Evolutionary conservation across 192 early-diverging fungal species (phyloP).

Genomic region (Haplosporangium gracile): DNA sequence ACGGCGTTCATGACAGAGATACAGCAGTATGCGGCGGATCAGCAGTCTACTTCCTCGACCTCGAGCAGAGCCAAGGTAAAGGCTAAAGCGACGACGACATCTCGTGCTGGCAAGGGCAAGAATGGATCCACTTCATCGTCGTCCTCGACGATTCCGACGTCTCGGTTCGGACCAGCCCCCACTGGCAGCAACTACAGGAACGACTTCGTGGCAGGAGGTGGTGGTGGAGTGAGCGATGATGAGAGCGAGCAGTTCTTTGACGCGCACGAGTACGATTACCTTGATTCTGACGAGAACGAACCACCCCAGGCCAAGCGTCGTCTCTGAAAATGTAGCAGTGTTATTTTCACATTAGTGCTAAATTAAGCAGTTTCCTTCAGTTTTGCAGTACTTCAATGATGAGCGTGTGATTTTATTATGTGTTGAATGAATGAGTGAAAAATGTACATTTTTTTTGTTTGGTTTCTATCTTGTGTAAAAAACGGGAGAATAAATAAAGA

Average conservation of each 20-base stretch:
- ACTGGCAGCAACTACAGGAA: neutral
- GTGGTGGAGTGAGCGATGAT: conserved; percentile 27
- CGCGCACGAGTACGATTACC: conserved; percentile 26
- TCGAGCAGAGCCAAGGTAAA: too few relatives aligned
- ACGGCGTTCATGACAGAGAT: too few relatives aligned
- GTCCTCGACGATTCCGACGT: neutral
- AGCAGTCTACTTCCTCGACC: too few relatives aligned
- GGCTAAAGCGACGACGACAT: neutral
- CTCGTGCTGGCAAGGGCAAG: neutral
- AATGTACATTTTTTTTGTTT: conserved; percentile 3
- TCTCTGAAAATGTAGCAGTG: neutral
- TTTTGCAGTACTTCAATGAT: neutral
- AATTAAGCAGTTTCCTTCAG: neutral
- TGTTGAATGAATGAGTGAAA: neutral
- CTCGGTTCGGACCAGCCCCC: neutral
- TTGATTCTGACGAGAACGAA: conserved; percentile 49
- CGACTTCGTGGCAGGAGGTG: neutral
- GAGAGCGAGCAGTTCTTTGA: conserved; percentile 36
- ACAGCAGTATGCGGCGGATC: too few relatives aligned
- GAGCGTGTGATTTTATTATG: too few relatives aligned
- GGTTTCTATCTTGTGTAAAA: neutral
- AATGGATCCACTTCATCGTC: neutral
- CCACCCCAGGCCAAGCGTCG: conserved; percentile 33
- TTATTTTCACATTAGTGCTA: neutral
- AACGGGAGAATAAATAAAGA: neutral